A percentile compares a stretch with the other conserved stretches of the same genome.
phyloP scores from a whole-genome alignment of 352 stramenopile species.

The Phytophthora agathidicida region DNA sequence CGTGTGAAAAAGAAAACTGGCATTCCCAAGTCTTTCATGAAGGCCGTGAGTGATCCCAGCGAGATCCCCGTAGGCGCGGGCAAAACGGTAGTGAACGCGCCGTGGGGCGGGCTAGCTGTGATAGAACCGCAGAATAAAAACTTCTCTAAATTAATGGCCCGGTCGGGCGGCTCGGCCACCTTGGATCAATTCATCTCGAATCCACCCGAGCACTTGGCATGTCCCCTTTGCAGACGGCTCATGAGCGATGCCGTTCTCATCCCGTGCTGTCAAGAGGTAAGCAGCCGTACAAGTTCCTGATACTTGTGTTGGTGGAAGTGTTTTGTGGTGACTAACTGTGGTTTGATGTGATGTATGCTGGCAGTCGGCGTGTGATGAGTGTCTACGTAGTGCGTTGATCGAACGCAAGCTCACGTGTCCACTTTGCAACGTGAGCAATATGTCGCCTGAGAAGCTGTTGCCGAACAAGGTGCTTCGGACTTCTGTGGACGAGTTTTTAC shows the following conservation, averaged over 20 bases:
- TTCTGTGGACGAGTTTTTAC: constrained; percentile 86
- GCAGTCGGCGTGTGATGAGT: constrained; percentile 85
- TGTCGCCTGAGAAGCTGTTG: constrained; percentile 86
- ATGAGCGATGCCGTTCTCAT: constrained; percentile 90
- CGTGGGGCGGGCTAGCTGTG: constrained; percentile 86
- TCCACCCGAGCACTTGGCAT: constrained; percentile 89
- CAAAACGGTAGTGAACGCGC: constrained; percentile 89
- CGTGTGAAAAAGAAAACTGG: constrained; percentile 89
- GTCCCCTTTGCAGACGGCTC: constrained; percentile 86
- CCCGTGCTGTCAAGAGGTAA: constrained; percentile 89
- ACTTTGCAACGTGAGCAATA: constrained; percentile 78
- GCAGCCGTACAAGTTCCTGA: constrained; percentile 20
- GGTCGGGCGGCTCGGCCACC: constrained; percentile 86
- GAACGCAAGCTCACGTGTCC: constrained; percentile 83
- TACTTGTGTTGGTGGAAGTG: constrained; percentile 13
- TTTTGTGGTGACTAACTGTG: constrained; percentile 13
- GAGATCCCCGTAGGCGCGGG: constrained; percentile 82
- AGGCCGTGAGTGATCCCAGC: constrained; percentile 84
- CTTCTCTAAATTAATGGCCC: constrained; percentile 92
- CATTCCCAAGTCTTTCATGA: constrained; percentile 91
- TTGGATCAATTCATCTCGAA: constrained; percentile 92
- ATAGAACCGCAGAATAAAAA: constrained; percentile 92
- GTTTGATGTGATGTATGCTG: constrained; percentile 17
- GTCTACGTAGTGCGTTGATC: constrained; percentile 78
- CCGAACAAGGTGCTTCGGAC: constrained; percentile 85